Conservation (phyloP, 1,284 basidiomycete genomes). For the Meripilus lineatus region DNA sequence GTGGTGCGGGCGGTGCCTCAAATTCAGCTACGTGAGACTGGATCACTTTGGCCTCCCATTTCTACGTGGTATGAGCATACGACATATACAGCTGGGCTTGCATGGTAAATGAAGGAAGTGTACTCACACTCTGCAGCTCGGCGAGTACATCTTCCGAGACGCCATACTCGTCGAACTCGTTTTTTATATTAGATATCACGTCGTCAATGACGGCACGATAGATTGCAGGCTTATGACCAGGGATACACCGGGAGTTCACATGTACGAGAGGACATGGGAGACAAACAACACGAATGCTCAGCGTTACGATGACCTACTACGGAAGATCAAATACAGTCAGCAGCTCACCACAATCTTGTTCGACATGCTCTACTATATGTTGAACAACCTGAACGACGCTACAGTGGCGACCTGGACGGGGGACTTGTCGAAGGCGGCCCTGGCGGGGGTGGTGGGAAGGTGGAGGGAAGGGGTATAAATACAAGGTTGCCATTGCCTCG, state of each 20-base stretch:
- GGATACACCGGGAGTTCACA: conserved; percentile 18
- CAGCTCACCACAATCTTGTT: conserved; percentile 91
- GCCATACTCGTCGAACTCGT: conserved; percentile 97
- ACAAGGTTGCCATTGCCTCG: conserved; percentile 36
- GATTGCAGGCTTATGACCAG: conserved; percentile 80
- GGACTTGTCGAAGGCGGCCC: conserved; percentile 30
- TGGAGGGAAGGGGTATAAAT: conserved; percentile 41
- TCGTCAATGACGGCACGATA: conserved; percentile 97
- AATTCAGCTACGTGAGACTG: conserved; percentile 94
- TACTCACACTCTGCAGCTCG: conserved; percentile 81
- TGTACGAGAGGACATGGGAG: conserved; percentile 5
- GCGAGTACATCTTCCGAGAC: conserved; percentile 89
- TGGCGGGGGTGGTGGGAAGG: conserved; percentile 21
- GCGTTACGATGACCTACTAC: conserved; percentile 59
- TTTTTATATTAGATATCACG: conserved; percentile 83
- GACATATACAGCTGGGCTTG: conserved; percentile 2
- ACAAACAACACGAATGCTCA: conserved; percentile 21
- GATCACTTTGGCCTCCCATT: conserved; percentile 93
- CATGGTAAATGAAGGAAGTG: conserved; percentile 11
- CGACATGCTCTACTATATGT: conserved; percentile 47
- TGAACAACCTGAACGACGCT: conserved; percentile 3
- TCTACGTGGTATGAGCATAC: conserved; percentile 43
- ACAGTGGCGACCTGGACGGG: conserved; percentile 21
- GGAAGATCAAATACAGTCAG: conserved; percentile 50
- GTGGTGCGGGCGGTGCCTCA: conserved; percentile 49